phyloP scores from a whole-genome alignment of 2,329 filamentous ascomycete genomes.

The Ceratocystis smalleyi region DNA sequence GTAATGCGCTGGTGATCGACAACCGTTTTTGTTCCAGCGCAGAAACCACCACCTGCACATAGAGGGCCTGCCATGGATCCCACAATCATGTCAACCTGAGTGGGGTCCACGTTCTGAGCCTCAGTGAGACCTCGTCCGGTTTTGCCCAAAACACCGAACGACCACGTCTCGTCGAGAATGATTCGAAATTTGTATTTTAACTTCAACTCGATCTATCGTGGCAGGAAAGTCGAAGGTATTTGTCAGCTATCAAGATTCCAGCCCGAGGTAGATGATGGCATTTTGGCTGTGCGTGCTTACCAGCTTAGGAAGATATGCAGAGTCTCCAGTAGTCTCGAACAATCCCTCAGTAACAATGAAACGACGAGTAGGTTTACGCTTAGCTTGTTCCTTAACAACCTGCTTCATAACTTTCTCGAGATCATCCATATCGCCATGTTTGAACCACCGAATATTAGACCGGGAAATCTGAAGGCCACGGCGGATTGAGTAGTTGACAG shows the following conservation, averaged over 20 bases:
- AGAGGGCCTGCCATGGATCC: conserved; percentile 81
- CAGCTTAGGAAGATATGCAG: conserved; percentile 69
- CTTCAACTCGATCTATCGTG: conserved; percentile 56
- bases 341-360: conserved; percentile 94
- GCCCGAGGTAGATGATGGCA: not conserved
- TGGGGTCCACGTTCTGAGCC: conserved; percentile 87
- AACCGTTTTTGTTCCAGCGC: conserved; percentile 77
- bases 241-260: conserved; percentile 11
- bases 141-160: conserved; percentile 82
- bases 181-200: conserved; percentile 95
- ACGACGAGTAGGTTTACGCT: conserved; percentile 72
- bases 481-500: conserved; percentile 83
- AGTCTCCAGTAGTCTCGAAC: conserved; percentile 81
- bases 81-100: conserved; percentile 92
- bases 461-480: conserved; percentile 88
- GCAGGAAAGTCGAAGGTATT: not conserved
- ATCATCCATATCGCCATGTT: conserved; percentile 93
- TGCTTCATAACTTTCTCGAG: conserved; percentile 71
- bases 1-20: conserved; percentile 93
- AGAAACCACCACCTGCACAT: conserved; percentile 89
- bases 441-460: conserved; percentile 83
- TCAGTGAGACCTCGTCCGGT: conserved; percentile 88
- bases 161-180: conserved; percentile 94
- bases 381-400: conserved; percentile 72
- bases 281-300: conserved; percentile 32